Percentiles rank a stretch among this genome's conserved stretches.
Conservation (phyloP, 345 rosid species). For the Eucalyptus regnans region DNA sequence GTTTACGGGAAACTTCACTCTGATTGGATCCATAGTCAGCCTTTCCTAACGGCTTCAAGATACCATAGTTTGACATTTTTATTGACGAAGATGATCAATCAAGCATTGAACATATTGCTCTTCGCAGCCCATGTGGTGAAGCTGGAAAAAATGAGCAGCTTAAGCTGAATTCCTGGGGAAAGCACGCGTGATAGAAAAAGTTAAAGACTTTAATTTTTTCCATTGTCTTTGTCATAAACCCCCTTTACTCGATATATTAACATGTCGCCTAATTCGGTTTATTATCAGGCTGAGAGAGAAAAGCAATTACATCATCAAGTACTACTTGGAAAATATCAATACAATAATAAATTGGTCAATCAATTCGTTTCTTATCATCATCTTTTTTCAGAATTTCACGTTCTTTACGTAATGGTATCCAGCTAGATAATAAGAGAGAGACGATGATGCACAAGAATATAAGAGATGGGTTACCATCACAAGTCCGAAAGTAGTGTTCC, state of each 20-base stretch:
- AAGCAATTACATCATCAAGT: neutral
- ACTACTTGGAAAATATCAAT: accelerated
- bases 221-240: neutral
- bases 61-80: neutral
- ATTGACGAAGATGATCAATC: neutral
- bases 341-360: neutral
- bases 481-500: accelerated
- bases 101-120: neutral
- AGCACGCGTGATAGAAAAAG: neutral
- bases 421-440: neutral
- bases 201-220: neutral
- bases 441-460: accelerated
- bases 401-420: accelerated
- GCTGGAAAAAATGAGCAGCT: neutral
- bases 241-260: neutral
- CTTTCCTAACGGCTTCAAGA: neutral
- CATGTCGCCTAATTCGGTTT: accelerated
- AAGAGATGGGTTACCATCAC: accelerated
- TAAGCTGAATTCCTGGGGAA: neutral
- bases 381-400: neutral
- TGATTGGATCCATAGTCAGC: neutral
- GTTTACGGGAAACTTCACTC: neutral
- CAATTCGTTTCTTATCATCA: accelerated
- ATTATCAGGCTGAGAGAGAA: neutral
- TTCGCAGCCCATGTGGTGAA: neutral